Percentiles rank a stretch among this genome's conserved stretches.
Conservation (phyloP, 495 filamentous ascomycete genomes). For the Patellaria atrata region DNA sequence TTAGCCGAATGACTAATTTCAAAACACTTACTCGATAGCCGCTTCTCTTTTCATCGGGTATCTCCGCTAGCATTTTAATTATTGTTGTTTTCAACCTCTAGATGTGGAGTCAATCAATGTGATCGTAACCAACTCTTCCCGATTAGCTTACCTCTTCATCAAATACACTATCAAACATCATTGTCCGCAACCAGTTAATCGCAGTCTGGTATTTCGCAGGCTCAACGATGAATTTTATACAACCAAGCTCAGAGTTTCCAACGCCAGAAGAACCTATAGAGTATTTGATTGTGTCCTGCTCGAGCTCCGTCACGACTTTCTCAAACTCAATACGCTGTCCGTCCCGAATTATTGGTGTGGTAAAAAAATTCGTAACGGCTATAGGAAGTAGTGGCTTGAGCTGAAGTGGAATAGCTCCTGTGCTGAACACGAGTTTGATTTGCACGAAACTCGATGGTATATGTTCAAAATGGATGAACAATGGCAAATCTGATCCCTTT, state of each 20-base stretch:
- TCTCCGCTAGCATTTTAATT: constrained; percentile 76
- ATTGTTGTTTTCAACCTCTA: constrained; percentile 66
- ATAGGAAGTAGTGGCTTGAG: constrained; percentile 69
- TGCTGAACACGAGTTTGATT: constrained; percentile 63
- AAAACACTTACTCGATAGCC: constrained; percentile 46
- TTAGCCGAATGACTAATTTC: background rate
- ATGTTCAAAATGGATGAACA: constrained; percentile 96
- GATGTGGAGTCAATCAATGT: background rate
- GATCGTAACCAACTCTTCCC: background rate
- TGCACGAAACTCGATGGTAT: constrained; percentile 82
- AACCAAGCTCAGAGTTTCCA: constrained; percentile 65
- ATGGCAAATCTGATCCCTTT: constrained; percentile 36
- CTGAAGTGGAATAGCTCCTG: constrained; percentile 53
- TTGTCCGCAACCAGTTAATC: constrained; percentile 71
- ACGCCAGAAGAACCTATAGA: constrained; percentile 47
- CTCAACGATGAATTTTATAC: constrained; percentile 73
- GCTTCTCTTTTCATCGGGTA: constrained; percentile 83
- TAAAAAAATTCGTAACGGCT: constrained; percentile 87
- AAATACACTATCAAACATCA: constrained; percentile 79
- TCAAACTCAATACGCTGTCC: constrained; percentile 76
- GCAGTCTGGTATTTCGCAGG: constrained; percentile 70
- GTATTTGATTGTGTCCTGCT: constrained; percentile 81
- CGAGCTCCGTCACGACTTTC: constrained; percentile 74
- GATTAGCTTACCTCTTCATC: constrained; percentile 38
- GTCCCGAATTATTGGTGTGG: constrained; percentile 66